phyloP scores from a whole-genome alignment of 2,329 filamentous ascomycete species.

The Purpureocillium takamizusanense region DNA sequence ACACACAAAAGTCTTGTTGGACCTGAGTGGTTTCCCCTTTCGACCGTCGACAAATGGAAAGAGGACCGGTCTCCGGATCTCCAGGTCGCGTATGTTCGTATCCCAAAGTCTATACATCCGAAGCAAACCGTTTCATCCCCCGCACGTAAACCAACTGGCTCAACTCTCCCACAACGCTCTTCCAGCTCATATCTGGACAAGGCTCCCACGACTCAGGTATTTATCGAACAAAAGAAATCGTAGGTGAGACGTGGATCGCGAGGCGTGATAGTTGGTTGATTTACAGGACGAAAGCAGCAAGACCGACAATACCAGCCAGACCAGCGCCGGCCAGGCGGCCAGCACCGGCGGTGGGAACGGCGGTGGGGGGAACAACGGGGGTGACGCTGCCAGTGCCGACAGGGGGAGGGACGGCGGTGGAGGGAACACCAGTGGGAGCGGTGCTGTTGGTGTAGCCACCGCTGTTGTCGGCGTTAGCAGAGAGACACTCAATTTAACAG shows the following conservation, averaged over 20 bases:
- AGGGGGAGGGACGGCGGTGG: conserved; percentile 11
- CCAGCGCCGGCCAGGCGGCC: conserved; percentile 49
- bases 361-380: conserved; percentile 21
- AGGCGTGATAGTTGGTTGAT: conserved; percentile 27
- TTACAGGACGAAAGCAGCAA: conserved; percentile 52
- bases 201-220: conserved; percentile 28
- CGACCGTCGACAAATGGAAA: conserved; percentile 7
- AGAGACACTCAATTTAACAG: too few species aligned
- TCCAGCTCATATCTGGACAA: conserved; percentile 29
- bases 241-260: conserved; percentile 27
- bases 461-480: too few species aligned
- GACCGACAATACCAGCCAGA: conserved; percentile 50
- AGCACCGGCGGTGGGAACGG: conserved; percentile 44
- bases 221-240: conserved; percentile 32
- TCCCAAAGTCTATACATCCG: conserved; percentile 25
- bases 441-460: conserved; percentile 21
- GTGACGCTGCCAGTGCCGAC: conserved; percentile 6
- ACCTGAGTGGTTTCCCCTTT: conserved; percentile 8
- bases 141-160: conserved; percentile 16
- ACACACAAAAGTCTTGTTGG: conserved; percentile 11
- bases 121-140: conserved; percentile 14
- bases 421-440: conserved; percentile 11
- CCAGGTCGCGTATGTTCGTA: conserved; percentile 24
- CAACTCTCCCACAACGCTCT: conserved; percentile 15
- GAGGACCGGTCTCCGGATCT: conserved; percentile 11